These are phyloP conservation scores for Fusarium pseudograminearum DNA, from an alignment of 2,329 filamentous ascomycete genomes.

Conservation along the genomic window DNA sequence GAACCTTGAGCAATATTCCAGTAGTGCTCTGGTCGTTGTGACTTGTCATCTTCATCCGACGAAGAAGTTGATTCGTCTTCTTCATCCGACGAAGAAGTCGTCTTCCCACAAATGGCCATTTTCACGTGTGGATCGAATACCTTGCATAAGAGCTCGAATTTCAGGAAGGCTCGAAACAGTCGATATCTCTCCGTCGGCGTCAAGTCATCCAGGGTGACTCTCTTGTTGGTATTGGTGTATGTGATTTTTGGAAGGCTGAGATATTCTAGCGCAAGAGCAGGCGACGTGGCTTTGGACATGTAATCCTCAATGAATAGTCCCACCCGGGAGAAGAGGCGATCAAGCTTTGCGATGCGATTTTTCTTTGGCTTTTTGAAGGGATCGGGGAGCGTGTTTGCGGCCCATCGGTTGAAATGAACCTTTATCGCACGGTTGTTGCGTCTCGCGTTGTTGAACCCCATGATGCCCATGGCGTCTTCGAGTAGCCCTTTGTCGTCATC, in stretches of 20 bases:
- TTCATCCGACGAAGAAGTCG: too few relatives aligned
- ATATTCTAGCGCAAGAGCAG: constrained; percentile 8
- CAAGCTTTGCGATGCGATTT: neutral
- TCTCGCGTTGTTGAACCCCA: neutral
- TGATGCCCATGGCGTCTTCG: constrained; percentile 8
- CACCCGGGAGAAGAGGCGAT: constrained; percentile 5
- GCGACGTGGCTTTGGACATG: constrained; percentile 26
- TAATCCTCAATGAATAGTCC: constrained; percentile 32
- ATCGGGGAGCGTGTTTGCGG: neutral
- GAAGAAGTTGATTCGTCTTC: too few relatives aligned
- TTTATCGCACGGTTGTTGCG: neutral
- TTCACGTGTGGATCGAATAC: neutral
- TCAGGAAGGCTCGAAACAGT: neutral
- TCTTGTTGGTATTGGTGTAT: neutral
- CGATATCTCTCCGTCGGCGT: neutral
- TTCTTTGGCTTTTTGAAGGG: neutral
- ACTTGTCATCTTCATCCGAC: neutral
- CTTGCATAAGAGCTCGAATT: neutral
- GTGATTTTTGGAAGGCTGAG: constrained; percentile 8
- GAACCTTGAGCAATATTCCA: fast-evolving
- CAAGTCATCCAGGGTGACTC: constrained; percentile 1
- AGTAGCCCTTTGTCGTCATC: neutral
- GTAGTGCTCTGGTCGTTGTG: too few relatives aligned
- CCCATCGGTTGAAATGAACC: neutral
- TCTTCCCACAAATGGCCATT: too few relatives aligned